Percentiles rank a stretch among this genome's conserved stretches.
phyloP scores from a whole-genome alignment of 108 stramenopile genomes.

The Cyclostephanos invisitatus region DNA sequence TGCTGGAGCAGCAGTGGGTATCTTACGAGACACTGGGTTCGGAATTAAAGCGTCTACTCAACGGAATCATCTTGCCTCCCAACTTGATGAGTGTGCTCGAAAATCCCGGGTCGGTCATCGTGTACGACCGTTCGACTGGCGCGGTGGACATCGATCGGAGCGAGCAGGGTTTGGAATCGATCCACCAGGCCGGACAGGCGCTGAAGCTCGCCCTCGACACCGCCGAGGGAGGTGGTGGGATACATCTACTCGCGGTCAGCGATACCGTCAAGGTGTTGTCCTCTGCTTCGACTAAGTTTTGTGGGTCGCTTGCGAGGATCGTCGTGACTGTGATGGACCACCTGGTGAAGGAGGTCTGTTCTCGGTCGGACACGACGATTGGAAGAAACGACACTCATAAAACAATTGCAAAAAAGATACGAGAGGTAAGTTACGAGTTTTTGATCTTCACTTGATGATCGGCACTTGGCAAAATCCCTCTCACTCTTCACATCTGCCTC shows the following conservation, averaged over 20 bases:
- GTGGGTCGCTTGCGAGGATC: conserved; percentile 77
- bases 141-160: conserved; percentile 72
- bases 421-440: conserved; percentile 51
- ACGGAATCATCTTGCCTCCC: conserved; percentile 67
- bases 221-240: conserved; percentile 76
- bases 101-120: conserved; percentile 78
- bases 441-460: conserved; percentile 4
- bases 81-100: conserved; percentile 65
- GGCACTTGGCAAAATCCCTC: neutral
- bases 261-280: conserved; percentile 71
- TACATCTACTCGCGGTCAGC: conserved; percentile 80
- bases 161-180: conserved; percentile 78
- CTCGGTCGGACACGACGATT: conserved; percentile 59
- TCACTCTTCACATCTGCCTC: neutral
- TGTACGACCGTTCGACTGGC: conserved; percentile 64
- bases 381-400: conserved; percentile 80
- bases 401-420: conserved; percentile 83
- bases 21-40: conserved; percentile 74
- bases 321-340: conserved; percentile 89
- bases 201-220: conserved; percentile 80
- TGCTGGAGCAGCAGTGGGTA: conserved; percentile 90
- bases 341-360: conserved; percentile 69
- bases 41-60: conserved; percentile 75
- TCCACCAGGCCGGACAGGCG: conserved; percentile 76
- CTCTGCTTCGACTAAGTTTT: conserved; percentile 64